Percentiles rank a stretch among this genome's conserved stretches.
Conservation (phyloP, 2,329 filamentous ascomycete species). For the Allantophomopsis lycopodina region DNA sequence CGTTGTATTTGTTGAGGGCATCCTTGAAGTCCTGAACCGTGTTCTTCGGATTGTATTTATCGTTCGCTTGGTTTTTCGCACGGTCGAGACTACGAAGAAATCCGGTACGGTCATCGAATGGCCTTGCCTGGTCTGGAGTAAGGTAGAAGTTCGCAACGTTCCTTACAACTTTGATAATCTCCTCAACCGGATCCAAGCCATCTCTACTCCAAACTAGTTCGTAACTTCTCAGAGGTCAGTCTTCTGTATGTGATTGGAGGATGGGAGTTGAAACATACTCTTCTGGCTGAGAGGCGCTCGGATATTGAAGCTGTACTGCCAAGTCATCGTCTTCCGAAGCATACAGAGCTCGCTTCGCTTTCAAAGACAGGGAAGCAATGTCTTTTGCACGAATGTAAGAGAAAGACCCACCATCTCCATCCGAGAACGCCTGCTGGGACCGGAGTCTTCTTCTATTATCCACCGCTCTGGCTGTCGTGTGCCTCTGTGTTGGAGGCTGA, state of each 20-base stretch:
- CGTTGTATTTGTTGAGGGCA: conserved; percentile 68
- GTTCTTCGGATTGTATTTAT: conserved; percentile 43
- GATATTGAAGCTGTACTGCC: conserved; percentile 67
- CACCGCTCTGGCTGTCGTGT: conserved; percentile 1
- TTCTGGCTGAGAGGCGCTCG: conserved; percentile 57
- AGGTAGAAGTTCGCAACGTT: conserved; percentile 67
- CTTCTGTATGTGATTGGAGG: no score
- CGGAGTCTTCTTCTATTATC: conserved; percentile 14
- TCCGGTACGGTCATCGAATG: conserved; percentile 61
- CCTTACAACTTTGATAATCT: conserved; percentile 57
- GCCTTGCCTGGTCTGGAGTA: conserved; percentile 49
- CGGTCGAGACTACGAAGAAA: conserved; percentile 66
- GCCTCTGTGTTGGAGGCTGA: conserved; percentile 4
- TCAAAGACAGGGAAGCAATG: conserved; percentile 34
- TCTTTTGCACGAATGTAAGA: conserved; percentile 42
- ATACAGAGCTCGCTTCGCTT: conserved; percentile 35
- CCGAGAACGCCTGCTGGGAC: conserved; percentile 12
- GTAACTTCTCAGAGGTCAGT: conserved; percentile 30
- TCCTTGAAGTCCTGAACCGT: conserved; percentile 55
- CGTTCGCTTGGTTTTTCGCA: conserved; percentile 25
- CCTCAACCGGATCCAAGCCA: conserved; percentile 62
- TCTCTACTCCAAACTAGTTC: conserved; percentile 69
- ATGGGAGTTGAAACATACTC: conserved; percentile 27
- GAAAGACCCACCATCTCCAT: conserved; percentile 9
- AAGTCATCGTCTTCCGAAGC: conserved; percentile 34